Conservation (phyloP, 495 filamentous ascomycete species). For the Xylaria palmicola region DNA sequence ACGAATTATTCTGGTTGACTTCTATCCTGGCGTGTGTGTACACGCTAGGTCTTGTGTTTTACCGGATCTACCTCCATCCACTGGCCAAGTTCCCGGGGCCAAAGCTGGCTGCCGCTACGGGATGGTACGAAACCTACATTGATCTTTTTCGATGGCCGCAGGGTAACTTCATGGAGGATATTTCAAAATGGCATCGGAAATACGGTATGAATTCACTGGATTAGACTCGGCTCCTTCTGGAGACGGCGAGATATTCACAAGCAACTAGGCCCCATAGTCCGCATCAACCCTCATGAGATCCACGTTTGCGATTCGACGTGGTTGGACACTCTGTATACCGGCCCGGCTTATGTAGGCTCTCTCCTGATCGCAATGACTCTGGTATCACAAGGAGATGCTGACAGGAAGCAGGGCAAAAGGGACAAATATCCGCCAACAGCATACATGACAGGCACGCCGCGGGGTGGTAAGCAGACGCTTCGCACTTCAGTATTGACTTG, state of each 20-base stretch:
- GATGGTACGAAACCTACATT: constrained; percentile 46
- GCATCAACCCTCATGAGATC: background rate
- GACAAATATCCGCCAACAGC: background rate
- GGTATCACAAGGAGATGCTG: background rate
- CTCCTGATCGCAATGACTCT: too few relatives aligned
- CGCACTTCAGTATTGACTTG: background rate
- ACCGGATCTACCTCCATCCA: constrained; percentile 50
- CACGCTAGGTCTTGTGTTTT: too few relatives aligned
- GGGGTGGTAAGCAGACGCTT: background rate
- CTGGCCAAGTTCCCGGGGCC: constrained; percentile 43
- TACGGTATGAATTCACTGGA: background rate
- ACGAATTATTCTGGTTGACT: too few relatives aligned
- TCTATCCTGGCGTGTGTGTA: too few relatives aligned
- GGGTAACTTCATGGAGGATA: background rate
- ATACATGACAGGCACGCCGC: background rate
- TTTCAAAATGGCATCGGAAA: background rate
- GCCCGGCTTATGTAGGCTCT: background rate
- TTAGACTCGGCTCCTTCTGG: background rate
- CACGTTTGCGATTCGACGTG: background rate
- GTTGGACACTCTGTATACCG: background rate
- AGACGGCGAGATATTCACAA: background rate
- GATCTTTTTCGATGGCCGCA: constrained; percentile 24
- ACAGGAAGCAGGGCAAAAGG: background rate
- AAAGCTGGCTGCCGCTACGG: constrained; percentile 42
- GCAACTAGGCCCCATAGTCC: background rate